Evolutionary conservation across 2,329 filamentous ascomycete genomes (phyloP), one percentile per base, ranked within the genome.

Genomic region (Metarhizium brunneum): DNA sequence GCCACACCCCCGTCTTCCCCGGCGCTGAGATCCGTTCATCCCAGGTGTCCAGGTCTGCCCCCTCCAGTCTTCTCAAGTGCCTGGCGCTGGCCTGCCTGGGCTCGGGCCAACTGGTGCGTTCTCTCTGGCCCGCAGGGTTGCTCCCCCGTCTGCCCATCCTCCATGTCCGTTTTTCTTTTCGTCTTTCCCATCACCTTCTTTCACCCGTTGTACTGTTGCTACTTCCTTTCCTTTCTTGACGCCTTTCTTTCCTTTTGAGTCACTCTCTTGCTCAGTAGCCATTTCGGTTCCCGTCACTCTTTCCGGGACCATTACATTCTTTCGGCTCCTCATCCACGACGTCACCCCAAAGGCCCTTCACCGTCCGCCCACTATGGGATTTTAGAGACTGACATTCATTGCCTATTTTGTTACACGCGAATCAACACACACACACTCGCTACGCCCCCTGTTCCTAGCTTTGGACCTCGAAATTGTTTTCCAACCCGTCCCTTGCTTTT

Each of bases 251-350:
- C 69, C 68, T 77, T 35, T 72, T 52, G 69, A 77, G 76, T 79
- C 77, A 71, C 71, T 79, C 76, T 69, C 76, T 79, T 77, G 69
- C 68, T 70, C 65, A 63, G 16, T 45, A 59, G 69, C 70, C 68
- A 64, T 69, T 64, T 67, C 65, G 71, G 71, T 69, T 66, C 73
- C 75, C 76, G 74, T 75, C 76, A 79, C 74, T 79, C 76, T 66
- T 77, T 79, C 69, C 75, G 70, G 71, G 69, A 68, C 69, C 68
- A 71, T 75, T 73, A 67, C 74, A 71, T 70, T 73, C 70, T 61
- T 69, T 72, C 61, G 67, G 65, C 67, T 69, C 61, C 58, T 63
- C 58, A 61, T 62, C 62, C 57, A 60, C 60, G 49, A 58, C 50
- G 51, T 57, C 45, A 55, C 57, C 55, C 49, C 50, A 56, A 47